These are phyloP conservation scores for Aphanomyces astaci DNA, from an alignment of 352 stramenopile genomes.

Conservation along the genomic window DNA sequence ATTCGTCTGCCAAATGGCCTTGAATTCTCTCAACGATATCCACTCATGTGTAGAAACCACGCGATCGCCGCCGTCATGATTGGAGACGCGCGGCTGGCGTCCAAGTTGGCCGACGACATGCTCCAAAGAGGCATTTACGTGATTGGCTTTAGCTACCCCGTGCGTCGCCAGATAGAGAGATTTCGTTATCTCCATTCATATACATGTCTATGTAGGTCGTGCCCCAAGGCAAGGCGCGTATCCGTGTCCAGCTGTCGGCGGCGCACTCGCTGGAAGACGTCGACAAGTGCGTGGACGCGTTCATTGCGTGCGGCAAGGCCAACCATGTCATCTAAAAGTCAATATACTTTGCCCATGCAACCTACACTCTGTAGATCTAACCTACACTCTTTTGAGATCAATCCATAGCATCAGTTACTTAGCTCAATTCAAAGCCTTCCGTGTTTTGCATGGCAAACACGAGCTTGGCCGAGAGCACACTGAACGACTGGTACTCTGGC, in stretches of 20 bases:
- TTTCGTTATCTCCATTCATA: too few relatives aligned
- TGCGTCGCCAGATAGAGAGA: too few relatives aligned
- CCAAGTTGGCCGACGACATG: conserved; percentile 88
- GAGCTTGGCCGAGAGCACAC: conserved; percentile 61
- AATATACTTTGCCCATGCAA: too few relatives aligned
- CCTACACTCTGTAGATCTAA: too few relatives aligned
- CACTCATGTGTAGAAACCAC: conserved; percentile 81
- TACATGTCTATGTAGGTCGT: too few relatives aligned
- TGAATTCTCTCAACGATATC: too few relatives aligned
- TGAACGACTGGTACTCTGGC: conserved; percentile 62
- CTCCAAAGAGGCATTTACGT: conserved; percentile 91
- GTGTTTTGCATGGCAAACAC: conserved; percentile 70
- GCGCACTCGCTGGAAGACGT: conserved; percentile 45
- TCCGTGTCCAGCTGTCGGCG: conserved; percentile 87
- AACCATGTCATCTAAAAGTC: conserved; percentile 21
- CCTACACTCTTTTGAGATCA: too few relatives aligned
- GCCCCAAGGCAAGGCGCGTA: conserved; percentile 86
- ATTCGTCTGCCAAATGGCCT: too few relatives aligned
- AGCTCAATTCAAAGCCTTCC: conserved; percentile 76
- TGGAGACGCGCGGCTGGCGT: conserved; percentile 84
- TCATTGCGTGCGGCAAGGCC: conserved; percentile 68
- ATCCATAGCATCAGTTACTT: too few relatives aligned
- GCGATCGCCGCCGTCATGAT: conserved; percentile 90
- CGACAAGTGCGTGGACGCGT: conserved; percentile 67
- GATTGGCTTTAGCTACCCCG: conserved; percentile 91